Conservation (phyloP, 1,284 basidiomycete genomes). For the Fomitopsis schrenkii region DNA sequence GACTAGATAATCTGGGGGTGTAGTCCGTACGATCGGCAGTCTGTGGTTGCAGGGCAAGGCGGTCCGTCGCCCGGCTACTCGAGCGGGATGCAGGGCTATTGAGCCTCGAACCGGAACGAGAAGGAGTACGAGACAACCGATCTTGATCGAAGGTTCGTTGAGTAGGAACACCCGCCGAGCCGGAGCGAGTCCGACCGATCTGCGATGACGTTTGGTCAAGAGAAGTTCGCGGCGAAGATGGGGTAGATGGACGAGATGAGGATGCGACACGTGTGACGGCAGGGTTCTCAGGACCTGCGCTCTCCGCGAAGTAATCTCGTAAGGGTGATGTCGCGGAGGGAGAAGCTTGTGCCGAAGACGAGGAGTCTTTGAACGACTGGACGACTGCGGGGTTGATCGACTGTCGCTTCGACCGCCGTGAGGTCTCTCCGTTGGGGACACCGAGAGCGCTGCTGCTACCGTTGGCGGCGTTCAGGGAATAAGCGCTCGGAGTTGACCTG, state of each 20-base stretch:
- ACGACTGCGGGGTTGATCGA: constrained; percentile 41
- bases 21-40: neutral
- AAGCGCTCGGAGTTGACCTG: constrained; percentile 16
- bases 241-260: constrained; percentile 5
- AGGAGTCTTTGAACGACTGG: constrained; percentile 25
- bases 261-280: constrained; percentile 6
- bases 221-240: constrained; percentile 1
- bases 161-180: constrained; percentile 20
- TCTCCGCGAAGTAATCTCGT: constrained; percentile 26
- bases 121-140: constrained; percentile 10
- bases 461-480: constrained; percentile 15
- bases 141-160: constrained; percentile 1
- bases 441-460: constrained; percentile 10
- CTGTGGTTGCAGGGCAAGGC: neutral
- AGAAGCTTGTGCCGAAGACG: constrained; percentile 20
- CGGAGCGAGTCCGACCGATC: constrained; percentile 22
- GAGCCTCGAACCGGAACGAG: constrained; percentile 20
- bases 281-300: constrained; percentile 5
- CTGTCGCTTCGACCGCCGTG: constrained; percentile 34
- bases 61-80: constrained; percentile 18
- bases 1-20: neutral
- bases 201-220: neutral
- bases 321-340: constrained; percentile 29
- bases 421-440: constrained; percentile 21
- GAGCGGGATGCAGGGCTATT: constrained; percentile 24